These are phyloP conservation scores for Suillus tomentosus DNA, from an alignment of 768 basidiomycete species.

Conservation along the genomic window DNA sequence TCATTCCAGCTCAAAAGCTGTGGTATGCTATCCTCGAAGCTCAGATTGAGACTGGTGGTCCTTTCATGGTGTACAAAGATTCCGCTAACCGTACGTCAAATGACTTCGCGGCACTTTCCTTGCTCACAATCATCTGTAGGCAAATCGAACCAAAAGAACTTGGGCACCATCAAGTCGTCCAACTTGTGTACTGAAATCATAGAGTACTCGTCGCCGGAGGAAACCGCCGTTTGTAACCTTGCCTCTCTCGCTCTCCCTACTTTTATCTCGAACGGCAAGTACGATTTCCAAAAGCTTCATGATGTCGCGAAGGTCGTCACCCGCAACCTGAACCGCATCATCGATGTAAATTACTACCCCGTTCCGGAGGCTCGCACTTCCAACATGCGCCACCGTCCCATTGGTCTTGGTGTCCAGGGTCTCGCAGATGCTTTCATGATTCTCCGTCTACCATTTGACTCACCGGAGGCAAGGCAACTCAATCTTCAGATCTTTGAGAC, in stretches of 20 bases:
- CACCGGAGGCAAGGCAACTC: conserved; percentile 78
- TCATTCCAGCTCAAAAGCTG: conserved; percentile 92
- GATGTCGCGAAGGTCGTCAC: conserved; percentile 92
- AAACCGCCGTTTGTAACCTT: conserved; percentile 97
- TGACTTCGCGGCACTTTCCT: conserved; percentile 2
- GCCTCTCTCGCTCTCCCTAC: conserved; percentile 95
- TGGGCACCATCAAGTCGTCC: conserved; percentile 98
- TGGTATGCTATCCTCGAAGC: conserved; percentile 98
- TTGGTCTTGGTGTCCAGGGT: conserved; percentile 97
- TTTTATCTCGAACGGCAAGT: conserved; percentile 79
- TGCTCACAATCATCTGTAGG: conserved; percentile 42
- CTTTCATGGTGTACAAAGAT: conserved; percentile 99
- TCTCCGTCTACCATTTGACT: conserved; percentile 94
- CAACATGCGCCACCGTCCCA: conserved; percentile 97
- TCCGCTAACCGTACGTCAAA: conserved; percentile 76
- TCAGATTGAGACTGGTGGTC: conserved; percentile 98
- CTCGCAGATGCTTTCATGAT: conserved; percentile 99
- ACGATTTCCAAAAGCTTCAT: conserved; percentile 95
- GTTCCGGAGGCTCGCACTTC: conserved; percentile 88
- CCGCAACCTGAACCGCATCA: conserved; percentile 91
- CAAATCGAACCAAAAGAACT: conserved; percentile 98
- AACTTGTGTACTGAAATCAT: conserved; percentile 99
- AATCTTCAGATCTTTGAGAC: conserved; percentile 99
- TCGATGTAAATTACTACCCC: conserved; percentile 96
- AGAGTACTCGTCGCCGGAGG: conserved; percentile 96